A percentile compares a stretch with the other conserved stretches of the same genome.
Evolutionary conservation across 2,329 filamentous ascomycete species (phyloP).

Genomic region (Alternaria atra): DNA sequence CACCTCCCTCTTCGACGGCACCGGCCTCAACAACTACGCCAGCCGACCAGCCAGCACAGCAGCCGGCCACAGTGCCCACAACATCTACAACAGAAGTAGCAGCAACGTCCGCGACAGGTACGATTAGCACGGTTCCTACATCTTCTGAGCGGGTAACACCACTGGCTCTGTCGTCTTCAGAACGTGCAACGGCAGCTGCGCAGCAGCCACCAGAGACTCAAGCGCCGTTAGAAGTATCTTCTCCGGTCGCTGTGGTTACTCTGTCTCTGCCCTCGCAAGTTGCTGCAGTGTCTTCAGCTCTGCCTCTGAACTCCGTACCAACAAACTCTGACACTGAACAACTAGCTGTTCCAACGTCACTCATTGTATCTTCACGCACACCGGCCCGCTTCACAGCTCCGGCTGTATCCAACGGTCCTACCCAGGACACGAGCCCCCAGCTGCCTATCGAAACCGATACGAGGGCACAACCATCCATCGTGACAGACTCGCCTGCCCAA

Average conservation of each 20-base stretch:
- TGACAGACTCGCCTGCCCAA: conserved; percentile 21
- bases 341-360: conserved; percentile 37
- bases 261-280: conserved; percentile 1
- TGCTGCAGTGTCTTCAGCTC: conserved; percentile 18
- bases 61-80: conserved; percentile 28
- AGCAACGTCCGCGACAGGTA: conserved; percentile 47
- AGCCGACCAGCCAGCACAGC: conserved; percentile 17
- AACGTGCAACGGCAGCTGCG: conserved; percentile 19
- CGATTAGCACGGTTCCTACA: conserved; percentile 41
- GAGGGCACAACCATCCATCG: conserved; percentile 15
- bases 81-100: conserved; percentile 37
- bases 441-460: conserved; percentile 18
- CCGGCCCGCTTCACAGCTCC: conserved; percentile 19
- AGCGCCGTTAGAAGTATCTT: conserved; percentile 8
- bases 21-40: conserved; percentile 23
- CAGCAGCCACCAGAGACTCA: conserved; percentile 3
- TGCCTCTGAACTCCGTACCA: conserved; percentile 28
- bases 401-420: conserved; percentile 22
- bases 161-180: conserved; percentile 33
- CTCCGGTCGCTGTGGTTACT: not conserved
- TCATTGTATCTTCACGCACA: conserved; percentile 13
- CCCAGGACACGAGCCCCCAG: conserved; percentile 24
- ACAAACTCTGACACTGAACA: conserved; percentile 43
- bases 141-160: conserved; percentile 31
- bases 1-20: conserved; percentile 28